These are phyloP conservation scores for Mycosphaerella sp. DNA, from an alignment of 2,329 filamentous ascomycete genomes.

Conservation along the genomic window DNA sequence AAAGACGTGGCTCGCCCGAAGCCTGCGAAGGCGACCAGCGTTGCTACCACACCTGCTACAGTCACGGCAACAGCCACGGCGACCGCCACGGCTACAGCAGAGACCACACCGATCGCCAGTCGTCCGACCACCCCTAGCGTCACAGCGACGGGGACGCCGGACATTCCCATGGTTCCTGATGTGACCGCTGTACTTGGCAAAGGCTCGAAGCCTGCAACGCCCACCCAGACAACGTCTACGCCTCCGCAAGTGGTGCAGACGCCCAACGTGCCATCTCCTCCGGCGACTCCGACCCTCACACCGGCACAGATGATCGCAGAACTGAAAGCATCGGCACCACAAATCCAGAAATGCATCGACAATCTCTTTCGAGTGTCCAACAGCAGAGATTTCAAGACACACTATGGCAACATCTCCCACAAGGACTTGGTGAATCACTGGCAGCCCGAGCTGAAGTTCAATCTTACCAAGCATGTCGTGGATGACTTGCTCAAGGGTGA, in stretches of 20 bases:
- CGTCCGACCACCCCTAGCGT: constrained; percentile 24
- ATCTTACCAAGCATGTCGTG: constrained; percentile 37
- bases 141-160: background rate
- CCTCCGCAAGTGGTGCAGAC: constrained; percentile 13
- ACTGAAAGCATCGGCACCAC: constrained; percentile 27
- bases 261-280: constrained; percentile 31
- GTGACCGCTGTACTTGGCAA: constrained; percentile 2
- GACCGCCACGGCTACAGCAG: constrained; percentile 15
- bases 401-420: constrained; percentile 22
- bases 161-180: constrained; percentile 8
- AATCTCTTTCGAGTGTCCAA: constrained; percentile 30
- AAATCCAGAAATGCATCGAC: constrained; percentile 32
- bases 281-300: constrained; percentile 30
- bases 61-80: constrained; percentile 17
- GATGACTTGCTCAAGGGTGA: constrained; percentile 51
- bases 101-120: constrained; percentile 28
- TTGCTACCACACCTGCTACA: background rate
- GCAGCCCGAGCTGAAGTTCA: constrained; percentile 30
- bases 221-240: constrained; percentile 13
- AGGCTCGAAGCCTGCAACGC: constrained; percentile 19
- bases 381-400: constrained; percentile 28
- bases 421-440: constrained; percentile 29
- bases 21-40: constrained; percentile 20
- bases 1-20: constrained; percentile 29
- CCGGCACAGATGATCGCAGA: constrained; percentile 31